phyloP scores from a whole-genome alignment of 257 asterid species.

The Galeopsis tetrahit region DNA sequence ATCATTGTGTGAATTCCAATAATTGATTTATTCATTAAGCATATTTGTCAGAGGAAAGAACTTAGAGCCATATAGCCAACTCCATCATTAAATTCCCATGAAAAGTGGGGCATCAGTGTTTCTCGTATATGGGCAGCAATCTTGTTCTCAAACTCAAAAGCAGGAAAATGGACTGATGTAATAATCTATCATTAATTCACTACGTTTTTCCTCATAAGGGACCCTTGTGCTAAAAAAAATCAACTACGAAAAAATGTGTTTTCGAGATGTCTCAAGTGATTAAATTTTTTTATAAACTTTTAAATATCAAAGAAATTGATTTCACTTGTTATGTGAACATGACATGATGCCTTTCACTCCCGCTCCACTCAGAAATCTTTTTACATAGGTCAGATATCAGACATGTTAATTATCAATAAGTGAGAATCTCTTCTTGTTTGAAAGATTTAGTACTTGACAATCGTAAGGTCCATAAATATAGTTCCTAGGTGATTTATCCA shows the following conservation, averaged over 20 bases:
- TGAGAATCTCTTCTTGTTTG: background rate
- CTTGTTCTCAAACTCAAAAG: background rate
- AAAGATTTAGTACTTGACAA: background rate
- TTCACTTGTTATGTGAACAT: background rate
- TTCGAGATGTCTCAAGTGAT: background rate
- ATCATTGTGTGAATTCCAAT: background rate
- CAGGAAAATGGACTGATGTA: conserved; percentile 1
- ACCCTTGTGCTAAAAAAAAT: too few relatives aligned
- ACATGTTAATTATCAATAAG: conserved; percentile 8
- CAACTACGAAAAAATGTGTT: background rate
- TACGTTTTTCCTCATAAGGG: too few relatives aligned
- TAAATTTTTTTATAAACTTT: too few relatives aligned
- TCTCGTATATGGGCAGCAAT: background rate
- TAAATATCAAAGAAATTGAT: conserved; percentile 6
- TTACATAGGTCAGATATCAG: background rate
- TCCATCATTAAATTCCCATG: background rate
- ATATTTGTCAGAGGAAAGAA: background rate
- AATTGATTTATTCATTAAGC: background rate
- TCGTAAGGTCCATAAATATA: background rate
- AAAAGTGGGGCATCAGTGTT: background rate
- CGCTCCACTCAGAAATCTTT: background rate
- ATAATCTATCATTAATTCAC: background rate
- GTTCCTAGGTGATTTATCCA: conserved; percentile 1
- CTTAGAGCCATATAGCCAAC: background rate
- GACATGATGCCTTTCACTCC: background rate